A percentile compares a stretch with the other conserved stretches of the same genome.
Conservation (phyloP, 2,329 filamentous ascomycete genomes). For the Aspergillus niger region DNA sequence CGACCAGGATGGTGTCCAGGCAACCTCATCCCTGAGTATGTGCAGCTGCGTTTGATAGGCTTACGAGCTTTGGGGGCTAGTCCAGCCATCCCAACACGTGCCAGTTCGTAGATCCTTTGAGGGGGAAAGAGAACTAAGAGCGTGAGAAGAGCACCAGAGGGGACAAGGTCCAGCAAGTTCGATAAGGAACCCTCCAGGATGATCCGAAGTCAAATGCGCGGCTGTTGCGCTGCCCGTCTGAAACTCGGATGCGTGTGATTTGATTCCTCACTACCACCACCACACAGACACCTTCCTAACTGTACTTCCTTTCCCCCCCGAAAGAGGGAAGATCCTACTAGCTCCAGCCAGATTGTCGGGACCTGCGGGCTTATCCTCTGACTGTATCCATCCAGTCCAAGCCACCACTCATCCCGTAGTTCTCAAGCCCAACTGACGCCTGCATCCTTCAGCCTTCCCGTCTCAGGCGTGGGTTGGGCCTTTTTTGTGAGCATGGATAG, state of each 20-base stretch:
- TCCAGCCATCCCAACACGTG: constrained; percentile 22
- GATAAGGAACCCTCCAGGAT: neutral
- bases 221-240: constrained; percentile 10
- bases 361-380: constrained; percentile 9
- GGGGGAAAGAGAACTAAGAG: constrained; percentile 4
- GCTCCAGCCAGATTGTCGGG: constrained; percentile 26
- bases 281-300: neutral
- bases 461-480: neutral
- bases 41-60: constrained; percentile 10
- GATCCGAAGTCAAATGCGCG: constrained; percentile 2
- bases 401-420: neutral
- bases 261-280: constrained; percentile 2
- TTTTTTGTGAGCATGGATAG: constrained; percentile 10
- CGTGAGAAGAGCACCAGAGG: constrained; percentile 3
- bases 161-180: neutral
- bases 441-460: constrained; percentile 2
- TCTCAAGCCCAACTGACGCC: neutral
- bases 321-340: constrained; percentile 25
- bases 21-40: constrained; percentile 8
- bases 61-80: constrained; percentile 10
- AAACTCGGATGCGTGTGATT: constrained; percentile 16
- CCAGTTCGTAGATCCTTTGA: constrained; percentile 24
- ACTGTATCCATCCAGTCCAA: neutral
- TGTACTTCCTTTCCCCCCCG: constrained; percentile 1
- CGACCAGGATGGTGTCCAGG: constrained; percentile 7